Conservation (phyloP, 208 protist species). For the Acanthamoeba lenticulata region DNA sequence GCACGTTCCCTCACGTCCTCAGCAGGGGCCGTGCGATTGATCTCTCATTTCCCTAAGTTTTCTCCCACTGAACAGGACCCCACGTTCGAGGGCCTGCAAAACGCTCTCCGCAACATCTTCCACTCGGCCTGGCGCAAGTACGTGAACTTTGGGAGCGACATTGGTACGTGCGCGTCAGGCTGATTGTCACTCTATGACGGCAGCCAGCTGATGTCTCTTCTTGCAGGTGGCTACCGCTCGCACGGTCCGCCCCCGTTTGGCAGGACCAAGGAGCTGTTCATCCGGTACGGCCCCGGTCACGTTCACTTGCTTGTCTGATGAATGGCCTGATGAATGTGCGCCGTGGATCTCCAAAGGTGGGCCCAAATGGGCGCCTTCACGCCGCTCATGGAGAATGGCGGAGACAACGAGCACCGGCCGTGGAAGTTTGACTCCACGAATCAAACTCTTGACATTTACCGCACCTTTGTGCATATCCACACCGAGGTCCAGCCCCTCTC, state of each 20-base stretch:
- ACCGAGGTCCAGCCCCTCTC: background rate
- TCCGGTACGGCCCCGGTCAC: background rate
- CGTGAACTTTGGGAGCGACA: constrained; percentile 71
- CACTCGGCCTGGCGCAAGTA: constrained; percentile 72
- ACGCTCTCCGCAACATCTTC: constrained; percentile 69
- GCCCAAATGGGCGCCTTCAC: constrained; percentile 66
- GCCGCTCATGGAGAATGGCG: constrained; percentile 75
- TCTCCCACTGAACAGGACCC: constrained; percentile 14
- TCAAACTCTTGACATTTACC: constrained; percentile 67
- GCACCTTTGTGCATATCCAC: constrained; percentile 69
- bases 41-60: background rate
- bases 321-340: too few species aligned
- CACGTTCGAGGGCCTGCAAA: constrained; percentile 67
- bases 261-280: constrained; percentile 58
- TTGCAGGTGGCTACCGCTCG: background rate
- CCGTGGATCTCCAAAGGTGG: constrained; percentile 16
- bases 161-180: background rate
- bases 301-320: background rate
- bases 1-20: background rate
- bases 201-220: background rate
- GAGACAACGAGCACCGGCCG: constrained; percentile 61
- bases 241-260: background rate
- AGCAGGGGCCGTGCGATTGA: background rate
- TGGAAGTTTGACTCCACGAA: constrained; percentile 68
- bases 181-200: background rate